Percentiles rank a stretch among this genome's conserved stretches.
Evolutionary conservation across 345 rosid species (phyloP).

Genomic region (Salix viminalis): DNA sequence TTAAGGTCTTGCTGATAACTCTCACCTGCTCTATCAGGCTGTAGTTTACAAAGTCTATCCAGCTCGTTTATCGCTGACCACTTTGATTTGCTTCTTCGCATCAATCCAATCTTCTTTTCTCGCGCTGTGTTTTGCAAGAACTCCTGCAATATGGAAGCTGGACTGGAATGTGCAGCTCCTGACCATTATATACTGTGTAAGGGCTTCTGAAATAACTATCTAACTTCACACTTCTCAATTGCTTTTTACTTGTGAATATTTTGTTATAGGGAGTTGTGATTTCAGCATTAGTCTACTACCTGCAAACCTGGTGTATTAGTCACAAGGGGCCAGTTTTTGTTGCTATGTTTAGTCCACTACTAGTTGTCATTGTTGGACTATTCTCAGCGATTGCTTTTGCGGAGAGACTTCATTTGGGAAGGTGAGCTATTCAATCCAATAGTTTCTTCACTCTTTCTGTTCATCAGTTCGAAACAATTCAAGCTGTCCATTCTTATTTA

Average conservation of each 20-base stretch:
- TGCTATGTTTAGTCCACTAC: constrained; percentile 38
- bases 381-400: constrained; percentile 43
- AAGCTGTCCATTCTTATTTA: neutral
- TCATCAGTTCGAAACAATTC: neutral
- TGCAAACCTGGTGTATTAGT: constrained; percentile 40
- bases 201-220: neutral
- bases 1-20: neutral
- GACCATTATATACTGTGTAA: constrained; percentile 33
- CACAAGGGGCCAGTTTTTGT: constrained; percentile 42
- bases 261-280: constrained; percentile 32
- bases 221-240: neutral
- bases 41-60: constrained; percentile 32
- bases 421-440: constrained; percentile 9
- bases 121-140: constrained; percentile 31
- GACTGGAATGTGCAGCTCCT: constrained; percentile 40
- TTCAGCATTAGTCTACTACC: constrained; percentile 28
- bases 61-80: constrained; percentile 35
- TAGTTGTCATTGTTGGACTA: constrained; percentile 30
- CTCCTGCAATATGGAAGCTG: constrained; percentile 37
- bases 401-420: constrained; percentile 39
- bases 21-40: constrained; percentile 35
- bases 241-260: neutral
- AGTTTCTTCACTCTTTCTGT: neutral
- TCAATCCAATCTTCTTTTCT: constrained; percentile 39
- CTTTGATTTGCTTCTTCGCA: constrained; percentile 43